Evolutionary conservation across 2,329 filamentous ascomycete genomes (phyloP), one percentile per base, ranked within the genome.

Genomic region (Colletotrichum sp.): DNA sequence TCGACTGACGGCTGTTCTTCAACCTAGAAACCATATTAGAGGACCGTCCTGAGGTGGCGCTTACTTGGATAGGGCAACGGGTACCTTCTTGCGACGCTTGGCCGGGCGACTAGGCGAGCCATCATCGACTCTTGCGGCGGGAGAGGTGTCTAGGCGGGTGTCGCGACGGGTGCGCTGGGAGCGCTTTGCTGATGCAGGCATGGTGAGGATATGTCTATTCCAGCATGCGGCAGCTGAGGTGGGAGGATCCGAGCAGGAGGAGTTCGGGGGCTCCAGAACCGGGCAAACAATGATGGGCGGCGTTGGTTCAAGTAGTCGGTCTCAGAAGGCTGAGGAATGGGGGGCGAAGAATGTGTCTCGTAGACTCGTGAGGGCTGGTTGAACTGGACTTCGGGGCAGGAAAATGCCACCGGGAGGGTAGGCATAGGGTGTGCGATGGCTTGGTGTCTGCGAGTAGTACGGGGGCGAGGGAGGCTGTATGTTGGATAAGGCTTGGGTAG

Each of bases 21-120:
- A 36, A 81, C 77, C 85, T 89, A 75, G 66, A 69, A 31, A 64
- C 69, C 63, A 54, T 38, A 69, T 72, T 58, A 55, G 21, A 33
- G 62, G 9, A 34, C 12, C n/a, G n/a, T 51, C 43, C 43, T 51
- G 43, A 51, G 13, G 12, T 51, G n/a, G n/a, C 43, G 43, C 43
- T 38, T 61, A 75, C 24, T 6, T 16, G 18, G 61, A 62, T 70
- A 43, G 72, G 27, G 73, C 78, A 72, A 29, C 34, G 74, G 81
- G 62, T 82, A 90, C 90, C 87, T 90, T 91, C 84, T 88, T 92
- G 83, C 91, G 89, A 79, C 91, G 90, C 84, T 93, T 93, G 13
- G 87, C 84, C n/a, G 91, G 90, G 68, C 90, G 88, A 72, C 87
- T 89, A 16, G 91, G 90, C 6, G 91, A 92, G 31, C 90, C 90